Evolutionary conservation across 768 basidiomycete species (phyloP), one percentile per base, ranked within the genome.

Genomic region (Rhizopogon roseolus): DNA sequence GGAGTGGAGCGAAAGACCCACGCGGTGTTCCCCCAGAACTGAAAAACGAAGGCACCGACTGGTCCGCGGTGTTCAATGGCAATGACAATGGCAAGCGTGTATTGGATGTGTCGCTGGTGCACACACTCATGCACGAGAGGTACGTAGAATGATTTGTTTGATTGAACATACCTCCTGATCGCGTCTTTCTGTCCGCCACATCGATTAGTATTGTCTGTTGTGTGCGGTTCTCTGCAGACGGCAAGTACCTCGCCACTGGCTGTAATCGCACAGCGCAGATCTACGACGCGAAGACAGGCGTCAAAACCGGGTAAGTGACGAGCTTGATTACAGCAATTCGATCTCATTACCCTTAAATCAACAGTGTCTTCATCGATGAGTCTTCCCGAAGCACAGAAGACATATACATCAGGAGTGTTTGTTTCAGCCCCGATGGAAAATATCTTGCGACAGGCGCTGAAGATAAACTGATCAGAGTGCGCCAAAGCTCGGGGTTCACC

Each of bases 241-340:
- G 61, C 8, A 60, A 60, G 3, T 38, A 69, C 27, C 70, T 70
- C n/a, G 68, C 68, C 17, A 67, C 68, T 16, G 68, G 68, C 3
- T 98, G 94, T 72, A 98, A 98, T 71, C 80, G 92, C 39, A 92
- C 93, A 0, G 93, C 94, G 17, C 94, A 97, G 70, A 94, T 98
- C 53, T 98, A 90, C 67, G 93, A 98, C 66, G 89, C 88, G 25
- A 89, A 88, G 72, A 88, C 90, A 0, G 95, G 95, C 8, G 67
- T 65, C 0, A 93, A 91, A 72, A 86, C 86, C 28, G 92, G 88
- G 94, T 93, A 60, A 52, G 84, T 67, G 36, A 59, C 48, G 39
- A 53, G 40, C 5, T 52, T 11, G 38, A 52, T 16, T 42, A n/a
- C 54, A 13, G 32, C 25, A 16, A 9, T 45, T 29, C 44, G 29